Conservation (phyloP, 2,329 filamentous ascomycete genomes). For the Ceratocystis papillata region DNA sequence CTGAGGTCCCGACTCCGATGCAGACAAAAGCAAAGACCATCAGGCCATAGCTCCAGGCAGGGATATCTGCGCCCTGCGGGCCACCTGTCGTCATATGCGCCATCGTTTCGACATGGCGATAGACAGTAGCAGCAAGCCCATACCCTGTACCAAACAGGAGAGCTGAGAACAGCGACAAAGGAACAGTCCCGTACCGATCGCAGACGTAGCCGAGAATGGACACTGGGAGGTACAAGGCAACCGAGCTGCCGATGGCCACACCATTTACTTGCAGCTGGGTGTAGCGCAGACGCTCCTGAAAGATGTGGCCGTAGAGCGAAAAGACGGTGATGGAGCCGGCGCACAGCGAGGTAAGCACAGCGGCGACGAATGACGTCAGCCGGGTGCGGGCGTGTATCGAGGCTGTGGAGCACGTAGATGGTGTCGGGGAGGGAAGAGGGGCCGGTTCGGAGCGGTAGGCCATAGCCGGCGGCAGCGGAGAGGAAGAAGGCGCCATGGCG, state of each 20-base stretch:
- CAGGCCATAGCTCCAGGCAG: conserved; percentile 59
- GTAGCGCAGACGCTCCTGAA: conserved; percentile 78
- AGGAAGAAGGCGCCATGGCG: background rate
- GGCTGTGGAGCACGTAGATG: conserved; percentile 6
- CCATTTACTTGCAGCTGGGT: conserved; percentile 86
- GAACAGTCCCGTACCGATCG: conserved; percentile 73
- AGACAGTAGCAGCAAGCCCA: conserved; percentile 68
- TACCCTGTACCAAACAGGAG: conserved; percentile 72
- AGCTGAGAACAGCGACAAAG: conserved; percentile 62
- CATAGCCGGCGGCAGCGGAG: background rate
- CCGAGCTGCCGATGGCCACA: conserved; percentile 73
- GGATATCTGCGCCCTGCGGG: conserved; percentile 26
- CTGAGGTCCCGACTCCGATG: conserved; percentile 72
- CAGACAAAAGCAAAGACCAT: conserved; percentile 80
- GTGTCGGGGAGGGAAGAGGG: conserved; percentile 11
- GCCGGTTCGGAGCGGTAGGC: background rate
- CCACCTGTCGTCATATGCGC: conserved; percentile 31
- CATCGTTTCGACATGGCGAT: conserved; percentile 39
- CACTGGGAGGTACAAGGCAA: conserved; percentile 87
- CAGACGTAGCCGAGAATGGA: conserved; percentile 82
- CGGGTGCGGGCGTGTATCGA: conserved; percentile 13
- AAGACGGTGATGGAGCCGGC: conserved; percentile 89
- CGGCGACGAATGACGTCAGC: conserved; percentile 39
- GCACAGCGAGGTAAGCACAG: conserved; percentile 54
- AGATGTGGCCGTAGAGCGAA: conserved; percentile 83